These are phyloP conservation scores for Talaromyces stipitatus DNA, from an alignment of 495 filamentous ascomycete genomes.

Conservation along the genomic window DNA sequence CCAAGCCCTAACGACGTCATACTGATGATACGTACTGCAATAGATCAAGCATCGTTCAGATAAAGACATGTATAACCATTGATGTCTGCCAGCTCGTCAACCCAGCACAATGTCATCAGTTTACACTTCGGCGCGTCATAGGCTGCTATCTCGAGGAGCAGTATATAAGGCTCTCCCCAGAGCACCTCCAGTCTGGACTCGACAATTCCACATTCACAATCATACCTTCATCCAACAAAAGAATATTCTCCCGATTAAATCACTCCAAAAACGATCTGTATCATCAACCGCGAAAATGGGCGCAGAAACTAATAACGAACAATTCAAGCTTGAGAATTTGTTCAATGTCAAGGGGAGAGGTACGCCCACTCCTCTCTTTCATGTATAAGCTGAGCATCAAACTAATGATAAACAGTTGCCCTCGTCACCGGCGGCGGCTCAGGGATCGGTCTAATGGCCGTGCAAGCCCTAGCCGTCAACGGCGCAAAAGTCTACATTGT, in stretches of 20 bases:
- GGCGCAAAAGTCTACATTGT: slow-evolving; percentile 55
- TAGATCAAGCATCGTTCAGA: neutral
- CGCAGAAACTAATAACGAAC: slow-evolving; percentile 30
- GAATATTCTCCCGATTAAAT: neutral
- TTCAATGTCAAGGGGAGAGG: slow-evolving; percentile 50
- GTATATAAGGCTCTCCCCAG: neutral
- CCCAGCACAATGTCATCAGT: neutral
- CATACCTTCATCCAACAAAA: neutral
- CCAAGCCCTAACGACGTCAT: slow-evolving; percentile 10
- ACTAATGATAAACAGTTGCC: slow-evolving; percentile 26
- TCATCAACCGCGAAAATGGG: neutral
- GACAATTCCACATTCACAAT: neutral
- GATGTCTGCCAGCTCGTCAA: neutral
- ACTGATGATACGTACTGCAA: slow-evolving; percentile 6
- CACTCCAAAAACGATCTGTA: neutral
- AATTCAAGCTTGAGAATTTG: slow-evolving; percentile 40
- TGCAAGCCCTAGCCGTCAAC: slow-evolving; percentile 53
- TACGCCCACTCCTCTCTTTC: slow-evolving; percentile 2
- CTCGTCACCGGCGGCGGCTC: slow-evolving; percentile 49
- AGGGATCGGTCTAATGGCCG: slow-evolving; percentile 45
- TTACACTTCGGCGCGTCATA: neutral
- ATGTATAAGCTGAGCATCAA: neutral
- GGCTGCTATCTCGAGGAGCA: neutral
- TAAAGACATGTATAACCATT: neutral
- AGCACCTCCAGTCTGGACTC: neutral